These are phyloP conservation scores for Hyphopichia pseudoburtonii DNA, from an alignment of 1,139 yeast species.

Conservation along the genomic window DNA sequence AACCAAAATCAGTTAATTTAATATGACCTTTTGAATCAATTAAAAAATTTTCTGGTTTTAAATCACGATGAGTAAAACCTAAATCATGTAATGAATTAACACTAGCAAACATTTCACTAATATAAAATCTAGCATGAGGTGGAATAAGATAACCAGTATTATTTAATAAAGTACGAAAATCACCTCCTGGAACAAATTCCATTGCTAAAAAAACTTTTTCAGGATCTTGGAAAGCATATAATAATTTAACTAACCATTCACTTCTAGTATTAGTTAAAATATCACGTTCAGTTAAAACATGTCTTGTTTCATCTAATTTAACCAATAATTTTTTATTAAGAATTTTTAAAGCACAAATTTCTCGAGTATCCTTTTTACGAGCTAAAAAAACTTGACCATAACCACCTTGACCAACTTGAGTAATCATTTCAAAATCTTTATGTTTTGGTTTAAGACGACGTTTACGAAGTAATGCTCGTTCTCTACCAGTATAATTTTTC, in stretches of 20 bases:
- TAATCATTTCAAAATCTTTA: slow-evolving; percentile 92
- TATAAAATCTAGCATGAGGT: slow-evolving; percentile 92
- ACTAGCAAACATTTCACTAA: slow-evolving; percentile 94
- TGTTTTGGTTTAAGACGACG: slow-evolving; percentile 90
- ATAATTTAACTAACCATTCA: slow-evolving; percentile 91
- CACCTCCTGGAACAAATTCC: slow-evolving; percentile 99
- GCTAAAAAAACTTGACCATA: slow-evolving; percentile 97
- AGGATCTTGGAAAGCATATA: slow-evolving; percentile 93
- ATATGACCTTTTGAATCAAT: slow-evolving; percentile 95
- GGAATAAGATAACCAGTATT: slow-evolving; percentile 92
- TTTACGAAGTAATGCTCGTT: slow-evolving; percentile 80
- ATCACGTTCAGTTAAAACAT: slow-evolving; percentile 93
- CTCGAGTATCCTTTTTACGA: slow-evolving; percentile 89
- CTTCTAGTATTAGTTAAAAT: slow-evolving; percentile 91
- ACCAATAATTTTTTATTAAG: slow-evolving; percentile 83
- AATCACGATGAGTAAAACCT: slow-evolving; percentile 95
- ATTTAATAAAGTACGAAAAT: slow-evolving; percentile 88
- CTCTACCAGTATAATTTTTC: slow-evolving; percentile 81
- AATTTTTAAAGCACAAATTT: slow-evolving; percentile 92
- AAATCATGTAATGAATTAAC: slow-evolving; percentile 91
- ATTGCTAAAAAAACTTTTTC: slow-evolving; percentile 91
- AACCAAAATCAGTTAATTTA: slow-evolving; percentile 94
- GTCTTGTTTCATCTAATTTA: slow-evolving; percentile 92
- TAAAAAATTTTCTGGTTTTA: slow-evolving; percentile 95
- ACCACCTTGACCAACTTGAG: slow-evolving; percentile 99